Evolutionary conservation across 768 basidiomycete species (phyloP).

Genomic region (Mycena latifolia): DNA sequence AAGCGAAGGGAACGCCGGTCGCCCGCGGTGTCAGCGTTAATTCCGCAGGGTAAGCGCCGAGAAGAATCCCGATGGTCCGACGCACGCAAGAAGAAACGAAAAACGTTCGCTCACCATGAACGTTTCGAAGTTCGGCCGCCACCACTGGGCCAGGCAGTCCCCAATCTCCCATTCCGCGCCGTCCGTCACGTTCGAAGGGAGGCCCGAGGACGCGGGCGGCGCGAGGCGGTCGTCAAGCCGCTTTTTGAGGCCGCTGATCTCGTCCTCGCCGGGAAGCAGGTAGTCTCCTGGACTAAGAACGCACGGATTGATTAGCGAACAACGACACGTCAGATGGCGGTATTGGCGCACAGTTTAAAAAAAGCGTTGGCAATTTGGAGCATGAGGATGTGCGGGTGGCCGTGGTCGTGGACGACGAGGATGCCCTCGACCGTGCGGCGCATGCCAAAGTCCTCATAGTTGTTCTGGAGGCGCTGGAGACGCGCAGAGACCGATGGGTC

Average conservation of each 20-base stretch:
- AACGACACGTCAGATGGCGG: constrained; percentile 16
- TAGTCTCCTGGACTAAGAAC: constrained; percentile 92
- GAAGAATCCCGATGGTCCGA: neutral
- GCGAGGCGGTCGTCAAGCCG: constrained; percentile 92
- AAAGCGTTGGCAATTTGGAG: constrained; percentile 99
- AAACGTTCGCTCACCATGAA: constrained; percentile 83
- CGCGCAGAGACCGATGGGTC: constrained; percentile 97
- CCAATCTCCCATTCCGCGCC: constrained; percentile 95
- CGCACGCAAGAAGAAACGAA: neutral
- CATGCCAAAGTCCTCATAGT: constrained; percentile 98
- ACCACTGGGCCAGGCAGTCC: constrained; percentile 98
- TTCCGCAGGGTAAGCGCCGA: constrained; percentile 20
- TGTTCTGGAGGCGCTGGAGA: constrained; percentile 92
- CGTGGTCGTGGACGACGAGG: constrained; percentile 94
- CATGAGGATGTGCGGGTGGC: constrained; percentile 97
- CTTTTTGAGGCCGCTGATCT: constrained; percentile 89
- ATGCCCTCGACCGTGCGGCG: constrained; percentile 93
- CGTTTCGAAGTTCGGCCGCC: constrained; percentile 97
- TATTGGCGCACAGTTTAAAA: constrained; percentile 96
- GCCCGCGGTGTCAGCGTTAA: constrained; percentile 24
- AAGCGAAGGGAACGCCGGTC: no score
- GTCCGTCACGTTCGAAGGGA: constrained; percentile 82
- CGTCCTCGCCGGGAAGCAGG: constrained; percentile 95
- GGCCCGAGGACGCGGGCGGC: constrained; percentile 71
- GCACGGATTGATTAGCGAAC: neutral